phyloP scores from a whole-genome alignment of 192 early-diverging fungal genomes.

The Thamnidium elegans region DNA sequence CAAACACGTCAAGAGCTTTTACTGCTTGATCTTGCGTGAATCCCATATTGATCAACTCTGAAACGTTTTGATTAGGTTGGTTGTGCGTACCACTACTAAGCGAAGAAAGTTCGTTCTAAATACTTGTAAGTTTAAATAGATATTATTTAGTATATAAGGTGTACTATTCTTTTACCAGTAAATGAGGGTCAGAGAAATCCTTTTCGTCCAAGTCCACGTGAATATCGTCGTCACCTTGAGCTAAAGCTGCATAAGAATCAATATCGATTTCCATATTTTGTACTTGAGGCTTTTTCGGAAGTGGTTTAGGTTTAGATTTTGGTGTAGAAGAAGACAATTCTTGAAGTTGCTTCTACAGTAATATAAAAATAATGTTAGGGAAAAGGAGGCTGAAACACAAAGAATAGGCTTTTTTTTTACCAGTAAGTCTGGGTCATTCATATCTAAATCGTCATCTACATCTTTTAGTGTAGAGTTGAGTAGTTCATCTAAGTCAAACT shows the following conservation, averaged over 20 bases:
- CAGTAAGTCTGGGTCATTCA: conserved; percentile 53
- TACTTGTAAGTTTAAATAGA: not conserved
- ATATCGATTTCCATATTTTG: conserved; percentile 22
- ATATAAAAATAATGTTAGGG: not conserved
- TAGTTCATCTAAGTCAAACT: conserved; percentile 22
- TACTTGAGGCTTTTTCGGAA: not conserved
- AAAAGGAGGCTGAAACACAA: not conserved
- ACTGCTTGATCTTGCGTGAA: conserved; percentile 66
- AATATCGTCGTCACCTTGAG: conserved; percentile 44
- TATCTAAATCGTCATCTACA: conserved; percentile 40
- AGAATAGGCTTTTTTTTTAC: conserved; percentile 25
- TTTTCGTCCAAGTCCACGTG: conserved; percentile 67
- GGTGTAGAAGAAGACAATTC: conserved; percentile 34
- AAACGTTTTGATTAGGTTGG: not conserved
- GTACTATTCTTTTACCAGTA: conserved; percentile 51
- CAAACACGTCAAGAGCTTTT: conserved; percentile 65
- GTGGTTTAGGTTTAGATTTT: conserved; percentile 10
- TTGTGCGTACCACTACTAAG: not conserved
- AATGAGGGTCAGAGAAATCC: conserved; percentile 74
- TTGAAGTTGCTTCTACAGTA: conserved; percentile 48
- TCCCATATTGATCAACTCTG: conserved; percentile 67
- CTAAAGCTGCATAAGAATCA: conserved; percentile 26
- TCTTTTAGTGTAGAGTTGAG: conserved; percentile 28
- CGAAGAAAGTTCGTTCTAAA: conserved; percentile 12
- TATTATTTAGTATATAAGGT: not conserved